Evolutionary conservation across 441 rosid species (phyloP).

Genomic region (Melianthus villosus): DNA sequence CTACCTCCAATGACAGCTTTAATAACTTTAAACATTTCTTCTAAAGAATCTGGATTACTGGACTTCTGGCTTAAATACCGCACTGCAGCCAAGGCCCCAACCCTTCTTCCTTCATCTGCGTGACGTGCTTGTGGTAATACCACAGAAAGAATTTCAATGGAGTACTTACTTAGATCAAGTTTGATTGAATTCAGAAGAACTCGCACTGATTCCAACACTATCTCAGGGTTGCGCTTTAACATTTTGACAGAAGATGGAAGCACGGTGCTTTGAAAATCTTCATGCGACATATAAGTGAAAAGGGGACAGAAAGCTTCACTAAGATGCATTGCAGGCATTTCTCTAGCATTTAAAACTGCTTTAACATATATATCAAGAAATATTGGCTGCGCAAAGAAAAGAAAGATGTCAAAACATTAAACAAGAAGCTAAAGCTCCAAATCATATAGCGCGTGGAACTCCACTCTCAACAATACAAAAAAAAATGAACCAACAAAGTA

Average conservation of each 20-base stretch:
- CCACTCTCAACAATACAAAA: background rate
- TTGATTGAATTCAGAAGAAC: constrained; percentile 46
- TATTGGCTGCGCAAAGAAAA: constrained; percentile 43
- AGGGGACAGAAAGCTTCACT: constrained; percentile 59
- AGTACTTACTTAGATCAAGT: constrained; percentile 88
- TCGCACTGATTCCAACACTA: constrained; percentile 72
- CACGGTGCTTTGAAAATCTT: constrained; percentile 63
- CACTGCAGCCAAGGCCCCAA: constrained; percentile 53
- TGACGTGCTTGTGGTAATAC: constrained; percentile 75
- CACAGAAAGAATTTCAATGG: constrained; percentile 61
- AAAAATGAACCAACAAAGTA: constrained; percentile 1
- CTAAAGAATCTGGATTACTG: constrained; percentile 85
- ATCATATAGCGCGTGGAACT: background rate
- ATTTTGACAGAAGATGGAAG: constrained; percentile 75
- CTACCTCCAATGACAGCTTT: constrained; percentile 87
- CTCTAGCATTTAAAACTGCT: constrained; percentile 71
- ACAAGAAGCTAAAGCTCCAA: constrained; percentile 1
- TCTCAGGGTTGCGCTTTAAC: constrained; percentile 98
- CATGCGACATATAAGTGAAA: constrained; percentile 44
- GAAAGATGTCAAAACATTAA: constrained; percentile 5
- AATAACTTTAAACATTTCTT: constrained; percentile 60
- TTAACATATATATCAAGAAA: constrained; percentile 69
- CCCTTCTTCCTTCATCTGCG: constrained; percentile 75
- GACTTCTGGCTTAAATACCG: constrained; percentile 62
- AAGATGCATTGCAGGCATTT: constrained; percentile 45